These are phyloP conservation scores for Synchytrium microbalum DNA, from an alignment of 371 early-diverging fungal genomes.

Conservation along the genomic window DNA sequence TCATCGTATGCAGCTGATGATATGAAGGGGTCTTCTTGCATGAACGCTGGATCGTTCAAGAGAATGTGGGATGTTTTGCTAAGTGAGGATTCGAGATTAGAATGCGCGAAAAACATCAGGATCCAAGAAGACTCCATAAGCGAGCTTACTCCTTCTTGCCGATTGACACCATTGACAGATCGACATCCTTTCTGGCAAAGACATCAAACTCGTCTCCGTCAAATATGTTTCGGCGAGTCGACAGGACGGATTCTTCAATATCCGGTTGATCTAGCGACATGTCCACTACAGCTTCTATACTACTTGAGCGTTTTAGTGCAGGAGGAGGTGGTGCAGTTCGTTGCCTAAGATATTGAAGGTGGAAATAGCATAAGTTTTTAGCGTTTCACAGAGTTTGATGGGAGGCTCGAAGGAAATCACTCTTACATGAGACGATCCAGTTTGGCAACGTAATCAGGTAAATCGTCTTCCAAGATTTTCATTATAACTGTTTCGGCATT, in stretches of 20 bases:
- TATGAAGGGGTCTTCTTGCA: slow-evolving; percentile 1
- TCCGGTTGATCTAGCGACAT: slow-evolving; percentile 3
- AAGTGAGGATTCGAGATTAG: no score
- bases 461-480: slow-evolving; percentile 61
- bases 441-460: slow-evolving; percentile 54
- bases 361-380: no score
- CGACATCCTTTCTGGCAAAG: slow-evolving; percentile 51
- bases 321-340: background rate
- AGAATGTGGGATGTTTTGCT: slow-evolving; percentile 1
- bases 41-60: no score
- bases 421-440: slow-evolving; percentile 53
- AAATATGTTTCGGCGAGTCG: slow-evolving; percentile 68
- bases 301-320: background rate
- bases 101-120: no score
- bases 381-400: background rate
- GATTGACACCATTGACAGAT: slow-evolving; percentile 52
- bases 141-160: slow-evolving; percentile 56
- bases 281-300: background rate
- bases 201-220: slow-evolving; percentile 91
- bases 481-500: slow-evolving; percentile 65
- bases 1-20: background rate
- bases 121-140: no score
- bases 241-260: slow-evolving; percentile 28
- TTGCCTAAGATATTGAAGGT: no score
- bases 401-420: background rate